Evolutionary conservation across 805 yeast genomes (phyloP), one percentile per base, ranked within the genome.

Genomic region (Yamadazyma akitaensis): DNA sequence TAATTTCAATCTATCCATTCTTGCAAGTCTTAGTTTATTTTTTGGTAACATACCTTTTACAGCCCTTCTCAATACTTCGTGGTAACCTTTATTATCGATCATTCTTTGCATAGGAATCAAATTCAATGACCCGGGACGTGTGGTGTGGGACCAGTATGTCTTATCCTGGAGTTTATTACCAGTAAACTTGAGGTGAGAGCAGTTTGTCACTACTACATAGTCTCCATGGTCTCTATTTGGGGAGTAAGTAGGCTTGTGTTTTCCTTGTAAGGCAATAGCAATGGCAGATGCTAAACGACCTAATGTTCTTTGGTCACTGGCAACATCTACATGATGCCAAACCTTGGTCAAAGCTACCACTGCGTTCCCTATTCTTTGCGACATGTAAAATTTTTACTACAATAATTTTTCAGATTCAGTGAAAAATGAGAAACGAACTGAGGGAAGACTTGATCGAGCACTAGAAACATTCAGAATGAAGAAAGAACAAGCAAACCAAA

Each of bases 11-110:
- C 99, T 80, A 24, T 81, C 92, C 59, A 94, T 66, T 64, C 99
- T 82, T 12, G 73, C 69, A 58, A 84, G 79, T 65, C 98, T 81
- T 53, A 85, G 78, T 58, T 83, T 82, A 65, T 94, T 92, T 70
- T 88, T 91, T 37, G 99, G 99, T 46, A 94, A 75, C 99, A 94
- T 94, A 47, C 95, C 96, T 52, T 88, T 84, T 5, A 94, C 99
- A 1, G 99, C 98, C 57, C 85, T 81, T 57, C 69, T 79, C 57
- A 94, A 71, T 11, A 91, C 70, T 65, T 94, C 98, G n/a, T 88
- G 84, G 56, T 82, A 87, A 7, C 99, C 99, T 58, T 84, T 82
- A 62, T 90, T 84, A 40, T 72, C 80, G 34, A 81, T 79, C 65
- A 91, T 69, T 51, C 80, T 82, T 46, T 82, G 82, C 94, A 94